Evolutionary conservation across 1,139 yeast genomes (phyloP), one percentile per base, ranked within the genome.

Genomic region (Sugiyamaella japonica): DNA sequence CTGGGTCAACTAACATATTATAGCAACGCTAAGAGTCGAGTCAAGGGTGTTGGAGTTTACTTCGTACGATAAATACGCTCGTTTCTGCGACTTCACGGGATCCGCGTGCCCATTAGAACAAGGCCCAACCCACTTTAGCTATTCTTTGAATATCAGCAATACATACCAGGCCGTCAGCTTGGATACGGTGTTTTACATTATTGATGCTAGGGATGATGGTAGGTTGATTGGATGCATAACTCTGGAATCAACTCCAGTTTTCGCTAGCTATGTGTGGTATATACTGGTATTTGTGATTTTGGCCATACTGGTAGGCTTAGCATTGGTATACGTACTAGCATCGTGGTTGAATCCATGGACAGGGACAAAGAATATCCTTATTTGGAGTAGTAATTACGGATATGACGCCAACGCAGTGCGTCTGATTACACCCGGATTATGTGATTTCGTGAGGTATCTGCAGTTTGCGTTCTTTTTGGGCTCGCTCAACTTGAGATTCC

Each of bases 341-440:
- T 63, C 69, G 40, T 59, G 67, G 42, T 63, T 69, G 55, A 82
- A 86, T 48, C 82, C 85, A 0, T 79, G 84, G 72, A 85, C 83
- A 59, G 88, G 85, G 61, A 78, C 88, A 0, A 70, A 77, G 8
- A 81, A 83, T 60, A 82, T 84, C 2, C 82, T 81, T 58, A 66
- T 83, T 38, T 77, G 80, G 67, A 73, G 75, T 34, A 85, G 86
- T 6, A 82, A 87, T 7, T 79, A 83, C 31, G 81, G 84, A 53
- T 83, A 86, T 64, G 84, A 83, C 63, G 80, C 75, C 31, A 76
- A 83, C 17, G 74, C 84, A 37, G 70, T 84, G 48, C 75, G 78
- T 47, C 83, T 83, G 54, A 66, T 82, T 55, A 84, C 83, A 48
- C 86, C 89, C 0, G 77, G 81, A 7, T 74, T 77, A 10, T 72